These are phyloP conservation scores for Hypoxylon lienhwacheense DNA, from an alignment of 495 filamentous ascomycete species.

Conservation along the genomic window DNA sequence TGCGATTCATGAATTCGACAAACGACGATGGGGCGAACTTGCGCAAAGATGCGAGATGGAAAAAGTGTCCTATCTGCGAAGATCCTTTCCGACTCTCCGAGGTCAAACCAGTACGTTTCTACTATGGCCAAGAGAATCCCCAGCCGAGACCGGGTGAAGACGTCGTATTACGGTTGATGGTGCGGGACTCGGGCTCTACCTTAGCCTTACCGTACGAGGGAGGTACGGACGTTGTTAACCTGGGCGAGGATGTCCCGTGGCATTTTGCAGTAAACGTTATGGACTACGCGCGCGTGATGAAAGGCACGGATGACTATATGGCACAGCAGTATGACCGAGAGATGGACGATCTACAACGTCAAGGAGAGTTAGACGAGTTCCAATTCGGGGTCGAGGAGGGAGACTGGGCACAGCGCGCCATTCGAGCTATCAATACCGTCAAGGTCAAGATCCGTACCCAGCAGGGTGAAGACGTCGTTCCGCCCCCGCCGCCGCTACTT, in stretches of 20 bases:
- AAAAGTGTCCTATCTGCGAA: slow-evolving; percentile 96
- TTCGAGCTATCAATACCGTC: slow-evolving; percentile 67
- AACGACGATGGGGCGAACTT: slow-evolving; percentile 62
- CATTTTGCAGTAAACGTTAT: slow-evolving; percentile 89
- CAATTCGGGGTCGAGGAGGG: slow-evolving; percentile 88
- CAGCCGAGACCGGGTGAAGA: slow-evolving; percentile 81
- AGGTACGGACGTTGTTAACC: slow-evolving; percentile 62
- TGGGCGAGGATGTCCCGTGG: slow-evolving; percentile 83
- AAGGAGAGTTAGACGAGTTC: slow-evolving; percentile 86
- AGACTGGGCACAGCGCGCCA: slow-evolving; percentile 86
- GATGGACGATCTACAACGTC: slow-evolving; percentile 68
- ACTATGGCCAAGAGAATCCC: slow-evolving; percentile 81
- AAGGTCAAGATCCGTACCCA: slow-evolving; percentile 64
- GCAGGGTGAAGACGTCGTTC: slow-evolving; percentile 2
- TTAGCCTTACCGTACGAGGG: slow-evolving; percentile 85
- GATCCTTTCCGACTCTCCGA: slow-evolving; percentile 86
- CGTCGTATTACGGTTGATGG: slow-evolving; percentile 82
- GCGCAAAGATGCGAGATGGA: slow-evolving; percentile 73
- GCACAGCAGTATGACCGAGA: slow-evolving; percentile 73
- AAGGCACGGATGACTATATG: slow-evolving; percentile 90
- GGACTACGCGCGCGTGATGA: slow-evolving; percentile 96
- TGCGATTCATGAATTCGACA: slow-evolving; percentile 94
- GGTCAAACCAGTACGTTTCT: slow-evolving; percentile 88
- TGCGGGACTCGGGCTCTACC: slow-evolving; percentile 75
- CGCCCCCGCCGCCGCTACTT: neutral